Conservation (phyloP, 2,329 filamentous ascomycete genomes). For the Fusarium sp. region DNA sequence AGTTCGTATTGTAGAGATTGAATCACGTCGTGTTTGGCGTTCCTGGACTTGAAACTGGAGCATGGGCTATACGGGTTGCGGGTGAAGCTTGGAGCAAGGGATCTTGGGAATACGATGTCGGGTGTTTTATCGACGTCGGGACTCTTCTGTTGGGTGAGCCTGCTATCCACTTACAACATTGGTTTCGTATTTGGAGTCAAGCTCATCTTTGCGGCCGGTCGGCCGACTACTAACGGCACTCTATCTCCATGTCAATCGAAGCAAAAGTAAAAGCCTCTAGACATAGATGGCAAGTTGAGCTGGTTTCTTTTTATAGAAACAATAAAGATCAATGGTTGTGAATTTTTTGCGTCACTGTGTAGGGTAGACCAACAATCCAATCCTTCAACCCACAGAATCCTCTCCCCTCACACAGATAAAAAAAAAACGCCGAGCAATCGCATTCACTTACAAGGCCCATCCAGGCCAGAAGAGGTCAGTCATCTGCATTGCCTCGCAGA, state of each 20-base stretch:
- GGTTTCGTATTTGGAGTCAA: background rate
- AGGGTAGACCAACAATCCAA: background rate
- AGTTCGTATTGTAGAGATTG: background rate
- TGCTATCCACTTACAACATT: background rate
- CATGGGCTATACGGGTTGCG: background rate
- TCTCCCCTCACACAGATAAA: background rate
- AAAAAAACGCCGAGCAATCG: background rate
- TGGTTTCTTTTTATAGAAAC: background rate
- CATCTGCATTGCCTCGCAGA: slow-evolving; percentile 12
- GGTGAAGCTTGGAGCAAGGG: background rate
- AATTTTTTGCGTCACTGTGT: background rate
- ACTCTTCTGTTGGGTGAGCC: background rate
- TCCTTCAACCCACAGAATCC: background rate
- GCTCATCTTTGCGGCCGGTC: no score
- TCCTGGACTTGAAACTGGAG: background rate
- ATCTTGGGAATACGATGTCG: background rate
- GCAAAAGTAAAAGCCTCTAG: background rate
- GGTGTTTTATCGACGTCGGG: background rate
- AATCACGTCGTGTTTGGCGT: background rate
- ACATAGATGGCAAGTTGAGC: background rate
- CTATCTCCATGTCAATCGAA: background rate
- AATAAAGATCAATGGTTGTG: background rate
- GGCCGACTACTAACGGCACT: background rate
- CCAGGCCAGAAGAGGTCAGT: background rate
- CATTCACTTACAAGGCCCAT: background rate